Base-by-base conservation (phyloP, 1,284 basidiomycete species). In the Phlebopus sp. region DNA sequence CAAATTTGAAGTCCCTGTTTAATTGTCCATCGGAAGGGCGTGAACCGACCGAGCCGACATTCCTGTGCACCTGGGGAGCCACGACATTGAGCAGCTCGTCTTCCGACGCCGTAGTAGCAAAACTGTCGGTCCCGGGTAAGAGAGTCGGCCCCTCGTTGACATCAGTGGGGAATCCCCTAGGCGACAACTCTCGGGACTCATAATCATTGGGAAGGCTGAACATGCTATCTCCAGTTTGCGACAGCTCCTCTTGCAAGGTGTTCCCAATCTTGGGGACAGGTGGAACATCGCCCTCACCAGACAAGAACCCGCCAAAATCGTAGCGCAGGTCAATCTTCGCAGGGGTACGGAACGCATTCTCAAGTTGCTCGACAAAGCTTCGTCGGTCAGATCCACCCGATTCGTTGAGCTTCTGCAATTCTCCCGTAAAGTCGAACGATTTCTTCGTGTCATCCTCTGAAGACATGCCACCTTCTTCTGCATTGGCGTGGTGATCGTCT, bases 351-450 rank as follows among this genome's bases (percentile, higher is more conserved):
- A 90, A 90, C 0, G 87, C 87, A 42, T 75, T 81, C 67, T 90
- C 88, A 9, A 90, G 68, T 62, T 90, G 85, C 62, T 90, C 88
- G 3, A 93, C 82, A 59, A 94, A 93, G 63, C 88, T 91, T 5
- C 69, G 72, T 4, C 88, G 69, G 57, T 87, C 79, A 0, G 81
- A 81, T 2, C 63, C 82, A 21, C 86, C 85, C 5, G 78, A 82
- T 56, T 84, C 81, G 48, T 84, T 84, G 37, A 93, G 75, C 53
- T 73, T 79, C 60, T 77, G 72, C 42, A 90, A 71, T 64, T 92
- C 91, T 18, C 81, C 84, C 0, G 90, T 92, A 59, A 93, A 94
- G 62, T 93, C 90, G 55, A 93, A 94, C 1, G 85, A 88, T 57
- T 79, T 82, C 66, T 84, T 86, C 1, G 86, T 88, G 50, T 83